Evolutionary conservation across 2,329 filamentous ascomycete genomes (phyloP).

Genomic region (Tolypocladium cylindrosporum): DNA sequence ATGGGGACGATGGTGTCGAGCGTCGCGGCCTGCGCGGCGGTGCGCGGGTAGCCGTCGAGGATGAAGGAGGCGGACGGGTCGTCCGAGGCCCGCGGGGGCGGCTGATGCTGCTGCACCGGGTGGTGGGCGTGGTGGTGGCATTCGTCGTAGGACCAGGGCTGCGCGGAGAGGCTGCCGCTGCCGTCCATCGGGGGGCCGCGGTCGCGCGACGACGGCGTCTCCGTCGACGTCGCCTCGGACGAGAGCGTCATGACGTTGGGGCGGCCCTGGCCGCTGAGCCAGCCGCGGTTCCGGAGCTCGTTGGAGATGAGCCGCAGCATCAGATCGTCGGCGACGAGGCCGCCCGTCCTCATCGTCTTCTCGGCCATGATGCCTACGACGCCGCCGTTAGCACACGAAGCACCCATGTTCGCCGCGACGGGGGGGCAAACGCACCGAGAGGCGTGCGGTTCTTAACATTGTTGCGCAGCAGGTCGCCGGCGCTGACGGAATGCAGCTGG

Average conservation of each 20-base stretch:
- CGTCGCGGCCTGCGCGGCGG: constrained; percentile 64
- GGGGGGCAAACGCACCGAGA: constrained; percentile 47
- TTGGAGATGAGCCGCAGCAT: constrained; percentile 89
- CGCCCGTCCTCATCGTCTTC: constrained; percentile 74
- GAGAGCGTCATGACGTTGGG: constrained; percentile 43
- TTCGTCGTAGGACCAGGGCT: constrained; percentile 18
- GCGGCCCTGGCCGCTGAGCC: constrained; percentile 50
- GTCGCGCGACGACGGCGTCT: constrained; percentile 18
- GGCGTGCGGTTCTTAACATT: constrained; percentile 87
- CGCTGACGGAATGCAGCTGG: constrained; percentile 83
- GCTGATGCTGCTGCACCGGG: constrained; percentile 1
- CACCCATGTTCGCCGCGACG: neutral
- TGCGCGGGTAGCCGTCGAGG: constrained; percentile 92
- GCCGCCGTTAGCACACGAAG: constrained; percentile 2
- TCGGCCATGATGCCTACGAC: constrained; percentile 77
- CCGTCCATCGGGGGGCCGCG: constrained; percentile 23
- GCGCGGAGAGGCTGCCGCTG: constrained; percentile 28
- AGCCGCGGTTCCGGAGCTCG: constrained; percentile 76
- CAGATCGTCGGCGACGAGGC: constrained; percentile 82
- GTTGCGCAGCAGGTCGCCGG: constrained; percentile 80
- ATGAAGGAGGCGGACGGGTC: constrained; percentile 80
- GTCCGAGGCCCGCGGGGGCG: constrained; percentile 41
- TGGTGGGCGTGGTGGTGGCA: constrained; percentile 6
- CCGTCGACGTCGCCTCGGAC: constrained; percentile 28
- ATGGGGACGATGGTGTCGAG: constrained; percentile 82